Percentiles rank a stretch among this genome's conserved stretches.
Conservation (phyloP, 306 rosid genomes). For the Urtica urens region DNA sequence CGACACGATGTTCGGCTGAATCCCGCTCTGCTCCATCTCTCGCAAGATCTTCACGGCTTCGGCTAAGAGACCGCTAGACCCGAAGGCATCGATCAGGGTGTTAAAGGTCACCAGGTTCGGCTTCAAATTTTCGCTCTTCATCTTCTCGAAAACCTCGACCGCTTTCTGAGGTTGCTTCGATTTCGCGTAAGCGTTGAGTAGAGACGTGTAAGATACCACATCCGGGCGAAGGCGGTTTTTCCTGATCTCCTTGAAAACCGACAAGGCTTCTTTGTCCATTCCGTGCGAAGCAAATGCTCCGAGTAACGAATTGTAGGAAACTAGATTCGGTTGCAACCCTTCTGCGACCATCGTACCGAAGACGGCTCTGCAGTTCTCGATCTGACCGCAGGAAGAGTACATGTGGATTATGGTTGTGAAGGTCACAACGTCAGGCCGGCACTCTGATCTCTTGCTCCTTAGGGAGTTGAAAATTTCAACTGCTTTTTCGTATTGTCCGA, state of each 20-base stretch:
- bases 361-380: constrained; percentile 61
- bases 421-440: constrained; percentile 76
- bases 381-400: constrained; percentile 66
- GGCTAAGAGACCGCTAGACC: constrained; percentile 67
- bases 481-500: constrained; percentile 59
- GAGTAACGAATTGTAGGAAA: constrained; percentile 63
- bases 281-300: constrained; percentile 87
- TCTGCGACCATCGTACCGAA: constrained; percentile 67
- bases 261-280: constrained; percentile 54
- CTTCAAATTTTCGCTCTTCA: constrained; percentile 53
- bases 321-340: constrained; percentile 72
- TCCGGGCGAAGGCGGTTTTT: constrained; percentile 59
- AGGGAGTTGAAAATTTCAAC: constrained; percentile 58
- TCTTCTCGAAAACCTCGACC: constrained; percentile 48
- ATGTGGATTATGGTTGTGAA: constrained; percentile 79
- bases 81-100: constrained; percentile 85
- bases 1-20: constrained; percentile 83
- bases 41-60: constrained; percentile 69
- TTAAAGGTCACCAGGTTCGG: constrained; percentile 84
- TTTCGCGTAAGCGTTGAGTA: constrained; percentile 84
- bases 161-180: constrained; percentile 67
- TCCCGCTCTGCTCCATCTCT: constrained; percentile 77
- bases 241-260: constrained; percentile 59
- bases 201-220: constrained; percentile 79
- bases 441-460: constrained; percentile 71